Base-by-base conservation (phyloP, 768 basidiomycete species). In the Sporobolomyces pararoseus region DNA sequence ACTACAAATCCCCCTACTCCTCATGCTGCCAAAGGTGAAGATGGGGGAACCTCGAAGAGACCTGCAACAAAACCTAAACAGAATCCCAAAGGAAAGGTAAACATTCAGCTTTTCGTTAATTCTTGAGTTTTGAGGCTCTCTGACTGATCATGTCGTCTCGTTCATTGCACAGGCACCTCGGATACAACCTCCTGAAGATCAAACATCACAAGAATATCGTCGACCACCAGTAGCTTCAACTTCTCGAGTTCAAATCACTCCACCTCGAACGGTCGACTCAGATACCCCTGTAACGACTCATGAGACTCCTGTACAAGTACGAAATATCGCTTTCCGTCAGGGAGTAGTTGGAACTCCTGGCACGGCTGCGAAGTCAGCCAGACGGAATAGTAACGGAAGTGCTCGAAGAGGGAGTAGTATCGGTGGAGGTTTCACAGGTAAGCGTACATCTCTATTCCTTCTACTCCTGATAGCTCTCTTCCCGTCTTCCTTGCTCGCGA, bases 261-360 rank as follows among this genome's bases (percentile, higher is more conserved):
- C 66, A 12, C 63, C 69, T 12, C 51, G 46, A 7, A 47, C 59
- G 16, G 42, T 14, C 31, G 65, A 25, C 10, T 46, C 32, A 21
- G 16, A 34, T 29, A 42, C 46, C 4, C 39, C 57, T 19, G 57
- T 50, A 32, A 37, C 32, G 54, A 50, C 35, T 16, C 63, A 65
- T 25, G 71, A 73, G 29, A 73, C 71, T 47, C 71, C 71, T 10
- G 67, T 68, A 7, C 71, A 73, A 66, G 37, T 68, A 27, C 47
- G 52, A 29, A 73, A 73, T 46, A 53, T 62, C 9, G 67, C 67
- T 2, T 58, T 73, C 29, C 52, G 71, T 14, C 52, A 63, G 7
- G 68, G 63, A 2, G 49, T 50, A 2, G 46, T 46, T 16, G 67
- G 65, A 0, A 68, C 71, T 16, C 65, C 67, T 7, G 71, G 37